Conservation (phyloP, 345 rosid genomes). For the Trapa bicornis region DNA sequence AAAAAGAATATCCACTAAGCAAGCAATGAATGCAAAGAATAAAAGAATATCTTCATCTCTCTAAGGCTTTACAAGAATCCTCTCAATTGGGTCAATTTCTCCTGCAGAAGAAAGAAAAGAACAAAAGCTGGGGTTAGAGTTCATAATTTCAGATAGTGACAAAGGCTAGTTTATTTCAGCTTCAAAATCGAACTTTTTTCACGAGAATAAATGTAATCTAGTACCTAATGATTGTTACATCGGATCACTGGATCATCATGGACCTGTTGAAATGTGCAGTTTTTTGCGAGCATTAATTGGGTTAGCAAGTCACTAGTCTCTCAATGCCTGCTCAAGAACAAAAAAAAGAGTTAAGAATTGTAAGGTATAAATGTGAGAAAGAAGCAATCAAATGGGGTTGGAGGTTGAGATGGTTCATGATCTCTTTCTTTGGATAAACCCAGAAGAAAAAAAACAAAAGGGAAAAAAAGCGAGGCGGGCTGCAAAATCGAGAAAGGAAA, state of each 20-base stretch:
- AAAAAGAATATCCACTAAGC: conserved; percentile 24
- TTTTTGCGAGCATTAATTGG: neutral
- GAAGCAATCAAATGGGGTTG: too few species aligned
- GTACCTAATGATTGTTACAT: conserved; percentile 6
- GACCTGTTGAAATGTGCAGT: conserved; percentile 1
- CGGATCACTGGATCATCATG: neutral
- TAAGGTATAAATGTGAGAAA: neutral
- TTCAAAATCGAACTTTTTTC: neutral
- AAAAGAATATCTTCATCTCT: conserved; percentile 17
- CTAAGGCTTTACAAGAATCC: neutral
- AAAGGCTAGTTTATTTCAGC: neutral
- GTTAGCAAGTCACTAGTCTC: conserved; percentile 18
- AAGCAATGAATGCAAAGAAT: conserved; percentile 37
- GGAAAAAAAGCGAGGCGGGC: conserved; percentile 12
- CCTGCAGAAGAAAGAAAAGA: neutral
- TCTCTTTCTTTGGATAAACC: too few species aligned
- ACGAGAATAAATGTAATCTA: neutral
- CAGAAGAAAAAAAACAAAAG: conserved; percentile 4
- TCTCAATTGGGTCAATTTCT: neutral
- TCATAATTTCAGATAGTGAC: neutral
- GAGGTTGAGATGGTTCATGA: too few species aligned
- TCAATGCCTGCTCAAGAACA: conserved; percentile 37
- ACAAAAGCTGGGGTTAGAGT: neutral
- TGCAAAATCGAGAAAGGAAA: conserved; percentile 26
- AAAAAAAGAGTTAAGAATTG: conserved; percentile 5